Percentiles rank a stretch among this genome's conserved stretches.
Evolutionary conservation across 2,329 filamentous ascomycete species (phyloP).

Genomic region (Aplosporella prunicola): DNA sequence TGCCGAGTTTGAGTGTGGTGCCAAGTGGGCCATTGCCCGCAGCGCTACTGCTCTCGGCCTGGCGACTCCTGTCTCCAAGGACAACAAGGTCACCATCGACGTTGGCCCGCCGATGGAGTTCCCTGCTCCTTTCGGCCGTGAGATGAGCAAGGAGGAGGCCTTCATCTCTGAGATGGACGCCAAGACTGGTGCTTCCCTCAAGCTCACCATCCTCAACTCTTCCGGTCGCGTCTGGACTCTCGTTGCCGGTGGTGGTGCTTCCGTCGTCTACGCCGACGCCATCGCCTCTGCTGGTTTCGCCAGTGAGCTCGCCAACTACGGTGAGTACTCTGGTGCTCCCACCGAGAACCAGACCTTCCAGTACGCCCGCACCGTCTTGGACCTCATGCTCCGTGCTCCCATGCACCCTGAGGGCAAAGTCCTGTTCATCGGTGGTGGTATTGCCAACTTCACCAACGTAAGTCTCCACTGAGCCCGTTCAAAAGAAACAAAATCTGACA

Average conservation of each 20-base stretch:
- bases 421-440: slow-evolving; percentile 98
- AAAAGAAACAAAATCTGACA: slow-evolving; percentile 10
- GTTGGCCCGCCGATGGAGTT: slow-evolving; percentile 98
- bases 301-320: slow-evolving; percentile 96
- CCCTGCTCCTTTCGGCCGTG: slow-evolving; percentile 96
- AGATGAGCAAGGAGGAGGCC: slow-evolving; percentile 96
- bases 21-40: slow-evolving; percentile 96
- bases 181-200: slow-evolving; percentile 97
- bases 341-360: slow-evolving; percentile 99
- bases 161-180: slow-evolving; percentile 98
- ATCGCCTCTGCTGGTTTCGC: slow-evolving; percentile 95
- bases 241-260: slow-evolving; percentile 97
- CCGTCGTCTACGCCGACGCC: slow-evolving; percentile 96
- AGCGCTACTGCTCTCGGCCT: slow-evolving; percentile 82
- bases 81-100: slow-evolving; percentile 81
- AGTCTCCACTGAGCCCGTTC: slow-evolving; percentile 15
- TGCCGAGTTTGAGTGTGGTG: slow-evolving; percentile 97
- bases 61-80: slow-evolving; percentile 49
- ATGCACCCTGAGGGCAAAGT: slow-evolving; percentile 85
- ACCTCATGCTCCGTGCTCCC: slow-evolving; percentile 92
- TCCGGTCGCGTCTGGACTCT: slow-evolving; percentile 94
- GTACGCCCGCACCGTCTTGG: slow-evolving; percentile 93
- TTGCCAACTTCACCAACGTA: slow-evolving; percentile 99
- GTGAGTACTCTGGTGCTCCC: slow-evolving; percentile 97
- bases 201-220: slow-evolving; percentile 91